These are phyloP conservation scores for Obba rivulosa DNA, from an alignment of 768 basidiomycete species.

Conservation along the genomic window DNA sequence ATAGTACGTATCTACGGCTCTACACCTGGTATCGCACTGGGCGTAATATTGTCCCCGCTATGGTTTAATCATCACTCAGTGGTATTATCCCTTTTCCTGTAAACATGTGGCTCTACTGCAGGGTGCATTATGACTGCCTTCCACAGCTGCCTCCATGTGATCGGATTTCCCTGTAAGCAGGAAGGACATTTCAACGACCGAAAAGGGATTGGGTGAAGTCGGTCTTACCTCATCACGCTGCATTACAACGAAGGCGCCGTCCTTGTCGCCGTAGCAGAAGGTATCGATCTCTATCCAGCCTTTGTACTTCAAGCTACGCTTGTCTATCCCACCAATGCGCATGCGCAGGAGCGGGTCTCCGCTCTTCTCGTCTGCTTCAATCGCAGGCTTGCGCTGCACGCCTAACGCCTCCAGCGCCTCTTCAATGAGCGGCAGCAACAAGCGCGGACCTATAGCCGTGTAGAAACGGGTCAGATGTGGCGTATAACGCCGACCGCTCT, in stretches of 20 bases:
- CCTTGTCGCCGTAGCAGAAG: conserved; percentile 42
- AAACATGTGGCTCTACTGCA: conserved; percentile 54
- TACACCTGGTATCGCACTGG: too few species aligned
- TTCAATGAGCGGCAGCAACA: conserved; percentile 49
- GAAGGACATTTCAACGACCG: neutral
- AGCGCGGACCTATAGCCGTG: conserved; percentile 46
- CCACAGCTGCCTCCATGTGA: conserved; percentile 77
- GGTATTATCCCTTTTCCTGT: conserved; percentile 17
- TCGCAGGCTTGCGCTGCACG: conserved; percentile 45
- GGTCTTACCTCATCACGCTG: conserved; percentile 60
- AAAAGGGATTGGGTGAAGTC: conserved; percentile 17
- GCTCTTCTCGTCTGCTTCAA: conserved; percentile 12
- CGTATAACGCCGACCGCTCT: conserved; percentile 60
- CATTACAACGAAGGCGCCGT: conserved; percentile 69
- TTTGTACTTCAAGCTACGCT: conserved; percentile 57
- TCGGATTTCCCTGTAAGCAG: conserved; percentile 57
- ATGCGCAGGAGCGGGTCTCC: conserved; percentile 21
- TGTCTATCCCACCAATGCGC: conserved; percentile 67
- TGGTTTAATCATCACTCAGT: neutral
- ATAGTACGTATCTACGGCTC: too few species aligned
- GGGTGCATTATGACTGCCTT: conserved; percentile 51
- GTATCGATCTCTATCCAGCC: conserved; percentile 72
- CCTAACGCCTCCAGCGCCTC: conserved; percentile 43
- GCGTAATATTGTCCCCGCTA: too few species aligned
- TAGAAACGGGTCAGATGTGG: conserved; percentile 83